phyloP scores from a whole-genome alignment of 306 rosid species.

The Cyclanthera cordifolia region DNA sequence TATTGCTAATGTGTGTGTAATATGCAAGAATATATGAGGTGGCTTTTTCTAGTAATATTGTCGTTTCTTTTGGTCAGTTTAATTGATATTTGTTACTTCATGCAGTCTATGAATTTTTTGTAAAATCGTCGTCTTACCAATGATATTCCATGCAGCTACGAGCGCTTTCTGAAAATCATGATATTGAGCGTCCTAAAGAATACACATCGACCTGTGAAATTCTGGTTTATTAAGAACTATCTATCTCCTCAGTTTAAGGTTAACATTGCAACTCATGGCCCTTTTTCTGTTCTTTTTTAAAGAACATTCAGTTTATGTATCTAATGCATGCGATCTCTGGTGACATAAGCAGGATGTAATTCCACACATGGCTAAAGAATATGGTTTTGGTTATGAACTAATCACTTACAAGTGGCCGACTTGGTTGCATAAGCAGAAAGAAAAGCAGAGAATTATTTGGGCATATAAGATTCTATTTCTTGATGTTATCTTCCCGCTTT shows the following conservation, averaged over 20 bases:
- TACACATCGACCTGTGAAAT: conserved; percentile 84
- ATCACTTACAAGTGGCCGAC: conserved; percentile 99
- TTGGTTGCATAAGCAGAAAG: conserved; percentile 98
- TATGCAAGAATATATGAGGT: conserved; percentile 2
- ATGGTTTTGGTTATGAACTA: conserved; percentile 80
- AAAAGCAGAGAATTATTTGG: conserved; percentile 96
- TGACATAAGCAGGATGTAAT: not conserved
- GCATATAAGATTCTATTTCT: conserved; percentile 96
- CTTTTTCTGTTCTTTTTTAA: conserved; percentile 32
- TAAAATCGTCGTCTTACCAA: not conserved
- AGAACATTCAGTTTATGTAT: conserved; percentile 1
- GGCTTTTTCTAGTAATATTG: not conserved
- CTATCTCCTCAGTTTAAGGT: conserved; percentile 80
- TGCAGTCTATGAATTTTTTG: conserved; percentile 12
- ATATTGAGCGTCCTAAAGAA: conserved; percentile 88
- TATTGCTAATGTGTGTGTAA: not conserved
- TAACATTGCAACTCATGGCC: conserved; percentile 1
- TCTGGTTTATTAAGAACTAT: conserved; percentile 93
- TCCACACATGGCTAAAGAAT: conserved; percentile 85
- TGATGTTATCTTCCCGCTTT: conserved; percentile 60
- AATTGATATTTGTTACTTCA: not conserved
- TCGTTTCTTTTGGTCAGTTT: not conserved
- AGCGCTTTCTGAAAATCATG: conserved; percentile 93
- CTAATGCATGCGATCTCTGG: not conserved
- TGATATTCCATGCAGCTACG: conserved; percentile 54